A percentile compares a stretch with the other conserved stretches of the same genome.
These are phyloP conservation scores for Solanum etuberosum DNA, from an alignment of 257 asterid species.

Conservation along the genomic window DNA sequence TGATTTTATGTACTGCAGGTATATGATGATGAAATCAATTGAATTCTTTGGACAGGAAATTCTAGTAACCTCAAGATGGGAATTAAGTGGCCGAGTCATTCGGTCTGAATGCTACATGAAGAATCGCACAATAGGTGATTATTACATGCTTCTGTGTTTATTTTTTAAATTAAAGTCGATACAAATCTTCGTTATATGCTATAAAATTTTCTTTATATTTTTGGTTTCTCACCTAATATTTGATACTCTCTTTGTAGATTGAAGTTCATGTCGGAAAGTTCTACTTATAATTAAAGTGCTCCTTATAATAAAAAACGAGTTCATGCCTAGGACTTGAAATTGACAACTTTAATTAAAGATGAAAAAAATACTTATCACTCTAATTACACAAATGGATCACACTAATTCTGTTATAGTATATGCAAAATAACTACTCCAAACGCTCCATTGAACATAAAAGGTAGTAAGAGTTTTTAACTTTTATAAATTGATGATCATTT, in stretches of 20 bases:
- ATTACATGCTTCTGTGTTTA: neutral
- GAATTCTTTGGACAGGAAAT: neutral
- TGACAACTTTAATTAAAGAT: neutral
- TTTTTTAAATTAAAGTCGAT: neutral
- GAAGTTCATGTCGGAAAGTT: neutral
- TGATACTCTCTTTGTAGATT: neutral
- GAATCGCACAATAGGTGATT: neutral
- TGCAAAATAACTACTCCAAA: neutral
- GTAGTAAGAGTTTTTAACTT: neutral
- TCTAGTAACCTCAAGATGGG: neutral
- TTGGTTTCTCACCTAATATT: neutral
- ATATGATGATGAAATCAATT: neutral
- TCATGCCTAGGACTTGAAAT: neutral
- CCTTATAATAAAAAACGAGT: neutral
- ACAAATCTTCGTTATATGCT: neutral
- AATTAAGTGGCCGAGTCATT: neutral
- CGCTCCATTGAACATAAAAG: neutral
- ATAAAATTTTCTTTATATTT: neutral
- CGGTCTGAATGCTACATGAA: neutral
- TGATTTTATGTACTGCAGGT: constrained; percentile 1
- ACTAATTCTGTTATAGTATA: too few relatives aligned
- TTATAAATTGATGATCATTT: neutral
- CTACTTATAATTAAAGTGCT: neutral
- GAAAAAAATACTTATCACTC: neutral
- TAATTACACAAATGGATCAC: neutral